phyloP scores from a whole-genome alignment of 129 eudicot species.

The Glebionis coronaria region DNA sequence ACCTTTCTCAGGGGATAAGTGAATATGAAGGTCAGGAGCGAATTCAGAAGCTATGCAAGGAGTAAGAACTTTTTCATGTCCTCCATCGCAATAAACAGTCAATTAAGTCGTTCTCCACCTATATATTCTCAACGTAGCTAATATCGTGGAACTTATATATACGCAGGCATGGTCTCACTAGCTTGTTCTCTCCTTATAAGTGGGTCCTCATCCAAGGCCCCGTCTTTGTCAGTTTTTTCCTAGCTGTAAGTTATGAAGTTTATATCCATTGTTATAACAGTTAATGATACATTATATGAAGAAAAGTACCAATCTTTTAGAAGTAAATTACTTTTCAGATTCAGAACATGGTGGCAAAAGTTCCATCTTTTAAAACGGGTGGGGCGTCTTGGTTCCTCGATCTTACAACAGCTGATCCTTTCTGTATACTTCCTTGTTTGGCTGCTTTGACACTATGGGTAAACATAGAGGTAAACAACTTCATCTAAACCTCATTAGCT shows the following conservation, averaged over 20 bases:
- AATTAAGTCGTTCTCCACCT: background rate
- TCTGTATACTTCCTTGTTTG: slow-evolving; percentile 66
- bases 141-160: background rate
- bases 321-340: slow-evolving; percentile 37
- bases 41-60: slow-evolving; percentile 53
- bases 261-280: slow-evolving; percentile 32
- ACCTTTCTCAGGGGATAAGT: slow-evolving; percentile 64
- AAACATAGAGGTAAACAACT: slow-evolving; percentile 60
- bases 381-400: slow-evolving; percentile 30
- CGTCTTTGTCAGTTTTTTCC: slow-evolving; percentile 68
- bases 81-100: background rate
- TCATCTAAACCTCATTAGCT: background rate
- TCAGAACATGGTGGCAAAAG: slow-evolving; percentile 34
- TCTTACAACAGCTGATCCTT: slow-evolving; percentile 78
- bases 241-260: slow-evolving; percentile 29
- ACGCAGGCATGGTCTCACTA: slow-evolving; percentile 77
- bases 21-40: slow-evolving; percentile 67
- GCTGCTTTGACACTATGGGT: slow-evolving; percentile 73
- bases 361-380: too few relatives aligned
- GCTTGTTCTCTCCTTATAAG: slow-evolving; percentile 71
- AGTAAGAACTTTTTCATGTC: slow-evolving; percentile 54
- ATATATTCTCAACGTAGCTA: background rate
- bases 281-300: slow-evolving; percentile 3
- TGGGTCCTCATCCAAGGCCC: slow-evolving; percentile 85
- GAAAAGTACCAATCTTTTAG: background rate